Evolutionary conservation across 1,139 yeast genomes (phyloP).

Genomic region (Sugiyamaella pinicola): DNA sequence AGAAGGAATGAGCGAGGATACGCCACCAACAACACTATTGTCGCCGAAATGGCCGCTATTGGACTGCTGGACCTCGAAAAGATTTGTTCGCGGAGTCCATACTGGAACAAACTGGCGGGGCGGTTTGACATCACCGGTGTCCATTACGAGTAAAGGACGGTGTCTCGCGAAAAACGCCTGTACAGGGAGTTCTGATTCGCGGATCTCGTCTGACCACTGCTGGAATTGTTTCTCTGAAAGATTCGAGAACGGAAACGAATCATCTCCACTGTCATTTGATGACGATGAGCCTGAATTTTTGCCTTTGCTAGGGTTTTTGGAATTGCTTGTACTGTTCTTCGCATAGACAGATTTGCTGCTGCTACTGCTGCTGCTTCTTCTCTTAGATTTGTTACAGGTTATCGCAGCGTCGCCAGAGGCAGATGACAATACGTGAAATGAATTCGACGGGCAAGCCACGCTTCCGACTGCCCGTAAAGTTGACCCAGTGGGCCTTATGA

Average conservation of each 20-base stretch:
- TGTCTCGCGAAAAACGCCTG: conserved; percentile 39
- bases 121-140: conserved; percentile 19
- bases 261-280: neutral
- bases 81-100: conserved; percentile 20
- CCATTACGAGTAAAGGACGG: conserved; percentile 36
- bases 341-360: conserved; percentile 2
- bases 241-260: conserved; percentile 26
- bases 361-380: conserved; percentile 9
- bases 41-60: conserved; percentile 13
- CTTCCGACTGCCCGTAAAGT: neutral
- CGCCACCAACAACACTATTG: conserved; percentile 10
- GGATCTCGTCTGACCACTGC: conserved; percentile 26
- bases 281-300: conserved; percentile 1
- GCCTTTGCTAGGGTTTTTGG: neutral
- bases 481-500: conserved; percentile 12
- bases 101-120: conserved; percentile 16
- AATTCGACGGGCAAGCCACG: conserved; percentile 1
- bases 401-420: conserved; percentile 14
- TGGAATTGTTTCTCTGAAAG: conserved; percentile 27
- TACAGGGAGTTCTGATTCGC: conserved; percentile 29
- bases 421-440: conserved; percentile 15
- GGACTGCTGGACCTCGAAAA: conserved; percentile 17
- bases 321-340: neutral
- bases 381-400: conserved; percentile 5
- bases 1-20: conserved; percentile 10